A percentile compares a stretch with the other conserved stretches of the same genome.
Evolutionary conservation across 2,329 filamentous ascomycete species (phyloP).

Genomic region (Xylariales sp.): DNA sequence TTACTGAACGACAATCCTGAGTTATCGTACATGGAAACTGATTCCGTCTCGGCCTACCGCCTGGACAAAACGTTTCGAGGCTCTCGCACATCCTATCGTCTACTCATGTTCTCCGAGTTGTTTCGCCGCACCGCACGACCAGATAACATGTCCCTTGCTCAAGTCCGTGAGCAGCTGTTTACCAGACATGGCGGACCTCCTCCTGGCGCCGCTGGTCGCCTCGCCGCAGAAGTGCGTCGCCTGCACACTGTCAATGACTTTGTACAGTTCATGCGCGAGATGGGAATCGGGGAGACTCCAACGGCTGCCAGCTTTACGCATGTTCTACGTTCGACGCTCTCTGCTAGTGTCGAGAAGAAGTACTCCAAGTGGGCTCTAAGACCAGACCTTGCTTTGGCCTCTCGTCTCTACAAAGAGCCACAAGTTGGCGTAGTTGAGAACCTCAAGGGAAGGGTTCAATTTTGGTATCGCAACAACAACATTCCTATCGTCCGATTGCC

Average conservation of each 20-base stretch:
- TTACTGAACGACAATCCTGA: constrained; percentile 42
- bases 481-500: too few relatives aligned
- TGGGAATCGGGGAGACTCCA: constrained; percentile 32
- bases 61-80: constrained; percentile 41
- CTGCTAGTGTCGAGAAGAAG: constrained; percentile 26
- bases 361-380: constrained; percentile 25
- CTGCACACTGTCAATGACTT: constrained; percentile 39
- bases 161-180: constrained; percentile 42
- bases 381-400: constrained; percentile 12
- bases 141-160: constrained; percentile 27
- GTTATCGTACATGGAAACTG: constrained; percentile 40
- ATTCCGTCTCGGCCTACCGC: constrained; percentile 37
- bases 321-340: constrained; percentile 30
- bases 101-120: constrained; percentile 49
- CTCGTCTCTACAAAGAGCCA: constrained; percentile 18
- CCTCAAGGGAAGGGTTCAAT: neutral
- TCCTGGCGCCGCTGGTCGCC: constrained; percentile 29
- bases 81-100: constrained; percentile 41
- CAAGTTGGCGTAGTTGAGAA: constrained; percentile 6
- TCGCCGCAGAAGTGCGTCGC: constrained; percentile 38
- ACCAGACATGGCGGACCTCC: constrained; percentile 41
- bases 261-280: constrained; percentile 34
- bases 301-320: constrained; percentile 23
- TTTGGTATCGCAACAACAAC: neutral
- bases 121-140: constrained; percentile 41